Conservation (phyloP, 176 grass and related monocot species). For the Oryza brachyantha region DNA sequence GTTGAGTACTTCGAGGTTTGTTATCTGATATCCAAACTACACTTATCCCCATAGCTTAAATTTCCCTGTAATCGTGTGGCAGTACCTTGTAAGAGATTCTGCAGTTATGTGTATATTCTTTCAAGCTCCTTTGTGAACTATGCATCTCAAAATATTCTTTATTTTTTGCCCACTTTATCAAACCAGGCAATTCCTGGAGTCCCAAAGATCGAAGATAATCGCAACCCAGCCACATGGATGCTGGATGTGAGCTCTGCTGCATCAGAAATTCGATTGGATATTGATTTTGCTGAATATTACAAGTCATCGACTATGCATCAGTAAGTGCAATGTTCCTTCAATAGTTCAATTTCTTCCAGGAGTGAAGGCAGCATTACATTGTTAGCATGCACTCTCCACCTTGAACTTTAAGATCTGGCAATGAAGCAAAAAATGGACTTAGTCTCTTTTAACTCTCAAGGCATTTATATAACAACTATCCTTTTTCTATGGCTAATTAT, state of each 20-base stretch:
- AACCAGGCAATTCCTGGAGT: conserved; percentile 63
- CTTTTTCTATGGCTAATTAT: conserved; percentile 30
- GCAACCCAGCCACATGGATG: conserved; percentile 93
- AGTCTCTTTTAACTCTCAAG: conserved; percentile 17
- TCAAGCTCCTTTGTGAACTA: conserved; percentile 1
- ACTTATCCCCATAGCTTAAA: conserved; percentile 6
- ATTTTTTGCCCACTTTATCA: conserved; percentile 11
- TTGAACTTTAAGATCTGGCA: conserved; percentile 7
- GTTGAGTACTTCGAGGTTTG: conserved; percentile 77
- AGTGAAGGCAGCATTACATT: neutral
- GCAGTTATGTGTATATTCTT: conserved; percentile 15
- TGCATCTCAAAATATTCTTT: conserved; percentile 14
- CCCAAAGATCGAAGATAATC: conserved; percentile 61
- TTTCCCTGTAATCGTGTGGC: neutral
- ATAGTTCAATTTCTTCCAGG: neutral
- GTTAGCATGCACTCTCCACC: neutral
- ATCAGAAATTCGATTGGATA: conserved; percentile 53
- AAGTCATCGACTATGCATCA: conserved; percentile 55
- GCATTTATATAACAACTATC: conserved; percentile 16
- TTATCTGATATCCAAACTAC: conserved; percentile 16
- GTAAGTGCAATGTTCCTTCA: conserved; percentile 42
- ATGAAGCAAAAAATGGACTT: neutral
- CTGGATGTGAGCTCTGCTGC: conserved; percentile 63
- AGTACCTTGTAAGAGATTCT: conserved; percentile 21
- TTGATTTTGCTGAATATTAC: conserved; percentile 68